These are phyloP conservation scores for Eucalyptus fibrosa DNA, from an alignment of 345 rosid species.

Conservation along the genomic window DNA sequence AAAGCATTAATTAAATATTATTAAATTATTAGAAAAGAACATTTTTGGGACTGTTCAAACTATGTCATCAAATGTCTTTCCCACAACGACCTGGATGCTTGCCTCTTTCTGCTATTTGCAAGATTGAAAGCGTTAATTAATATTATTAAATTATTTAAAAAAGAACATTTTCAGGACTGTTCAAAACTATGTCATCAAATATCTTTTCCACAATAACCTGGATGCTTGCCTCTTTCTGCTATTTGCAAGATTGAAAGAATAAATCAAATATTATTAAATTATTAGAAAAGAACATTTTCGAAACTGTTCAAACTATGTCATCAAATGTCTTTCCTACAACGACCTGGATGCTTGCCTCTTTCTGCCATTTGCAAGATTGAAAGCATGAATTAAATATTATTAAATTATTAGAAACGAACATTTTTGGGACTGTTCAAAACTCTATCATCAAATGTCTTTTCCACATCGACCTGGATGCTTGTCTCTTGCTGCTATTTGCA, in stretches of 20 bases:
- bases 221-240: conserved; percentile 45
- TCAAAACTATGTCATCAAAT: conserved; percentile 59
- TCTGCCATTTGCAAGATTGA: conserved; percentile 22
- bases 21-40: neutral
- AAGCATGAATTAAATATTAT: neutral
- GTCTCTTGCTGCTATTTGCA: conserved; percentile 40
- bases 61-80: conserved; percentile 73
- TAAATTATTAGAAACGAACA: neutral
- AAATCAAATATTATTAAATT: neutral
- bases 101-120: conserved; percentile 43
- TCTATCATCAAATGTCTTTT: conserved; percentile 72
- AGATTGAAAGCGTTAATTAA: neutral
- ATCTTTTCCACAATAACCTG: conserved; percentile 65
- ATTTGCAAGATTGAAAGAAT: neutral
- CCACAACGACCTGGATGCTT: conserved; percentile 42
- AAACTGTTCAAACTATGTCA: conserved; percentile 51
- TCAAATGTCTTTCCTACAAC: conserved; percentile 79
- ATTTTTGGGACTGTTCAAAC: conserved; percentile 48
- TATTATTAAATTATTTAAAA: neutral
- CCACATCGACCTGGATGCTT: conserved; percentile 41
- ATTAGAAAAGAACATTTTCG: conserved; percentile 18
- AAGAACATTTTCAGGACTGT: conserved; percentile 40
- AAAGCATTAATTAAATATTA: neutral
- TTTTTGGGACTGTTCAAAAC: conserved; percentile 55
- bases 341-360: conserved; percentile 30